phyloP scores from a whole-genome alignment of 164 flowering plant species.

The Magnolia sinica region DNA sequence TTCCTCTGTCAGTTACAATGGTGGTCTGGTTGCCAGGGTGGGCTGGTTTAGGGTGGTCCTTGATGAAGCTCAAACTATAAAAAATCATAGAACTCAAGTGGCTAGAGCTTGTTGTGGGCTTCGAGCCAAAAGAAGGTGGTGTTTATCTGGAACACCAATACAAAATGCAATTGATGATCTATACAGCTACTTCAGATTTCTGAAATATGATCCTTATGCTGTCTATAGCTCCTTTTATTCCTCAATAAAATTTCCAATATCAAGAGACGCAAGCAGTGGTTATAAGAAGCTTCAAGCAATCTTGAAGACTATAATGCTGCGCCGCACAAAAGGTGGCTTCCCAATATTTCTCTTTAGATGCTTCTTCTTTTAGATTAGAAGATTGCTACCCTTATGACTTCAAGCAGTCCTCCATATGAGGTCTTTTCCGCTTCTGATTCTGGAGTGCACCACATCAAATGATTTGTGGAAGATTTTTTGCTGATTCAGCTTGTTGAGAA shows the following conservation, averaged over 20 bases:
- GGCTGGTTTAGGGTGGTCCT: slow-evolving; percentile 84
- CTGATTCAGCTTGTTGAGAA: not conserved
- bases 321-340: slow-evolving; percentile 84
- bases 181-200: slow-evolving; percentile 95
- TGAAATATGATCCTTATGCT: slow-evolving; percentile 80
- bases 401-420: no score
- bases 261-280: slow-evolving; percentile 63
- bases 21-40: slow-evolving; percentile 83
- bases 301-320: slow-evolving; percentile 80
- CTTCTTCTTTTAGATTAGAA: not conserved
- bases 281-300: slow-evolving; percentile 94
- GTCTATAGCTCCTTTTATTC: slow-evolving; percentile 56
- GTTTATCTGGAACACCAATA: slow-evolving; percentile 97
- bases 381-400: not conserved
- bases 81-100: slow-evolving; percentile 90
- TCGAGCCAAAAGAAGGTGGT: slow-evolving; percentile 95
- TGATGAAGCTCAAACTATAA: slow-evolving; percentile 98
- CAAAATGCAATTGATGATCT: slow-evolving; percentile 94
- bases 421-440: no score
- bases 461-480: not conserved
- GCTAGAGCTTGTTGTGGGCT: slow-evolving; percentile 97
- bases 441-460: no score
- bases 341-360: not conserved
- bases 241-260: slow-evolving; percentile 60
- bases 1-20: slow-evolving; percentile 40